Conservation (phyloP, 331 rosid genomes). For the Phaseolus coccineus region DNA sequence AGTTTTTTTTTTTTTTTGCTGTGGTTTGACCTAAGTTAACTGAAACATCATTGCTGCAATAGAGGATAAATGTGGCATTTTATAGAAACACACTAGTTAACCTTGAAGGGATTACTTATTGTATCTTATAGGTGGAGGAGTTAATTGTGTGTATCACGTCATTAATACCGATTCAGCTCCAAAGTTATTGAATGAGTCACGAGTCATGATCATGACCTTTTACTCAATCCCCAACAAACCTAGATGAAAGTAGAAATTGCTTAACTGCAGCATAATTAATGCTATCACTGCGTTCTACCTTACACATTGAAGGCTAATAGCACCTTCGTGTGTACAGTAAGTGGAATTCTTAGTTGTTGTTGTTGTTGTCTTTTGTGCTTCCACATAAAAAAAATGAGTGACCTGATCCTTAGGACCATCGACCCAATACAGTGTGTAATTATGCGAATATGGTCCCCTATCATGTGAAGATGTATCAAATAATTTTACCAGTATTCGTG, state of each 20-base stretch:
- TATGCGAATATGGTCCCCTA: conserved; percentile 76
- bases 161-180: neutral
- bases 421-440: conserved; percentile 39
- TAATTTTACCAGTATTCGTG: conserved; percentile 50
- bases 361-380: conserved; percentile 49
- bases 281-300: conserved; percentile 29
- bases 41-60: neutral
- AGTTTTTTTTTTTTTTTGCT: too few species aligned
- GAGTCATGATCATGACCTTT: conserved; percentile 27
- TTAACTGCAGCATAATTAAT: conserved; percentile 33
- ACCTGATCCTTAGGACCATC: conserved; percentile 49
- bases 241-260: conserved; percentile 33
- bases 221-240: conserved; percentile 37
- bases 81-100: neutral
- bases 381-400: conserved; percentile 44
- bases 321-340: conserved; percentile 35
- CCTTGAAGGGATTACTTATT: conserved; percentile 4
- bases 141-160: neutral
- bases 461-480: conserved; percentile 51
- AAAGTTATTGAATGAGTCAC: conserved; percentile 33
- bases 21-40: neutral
- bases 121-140: neutral
- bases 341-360: conserved; percentile 36
- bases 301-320: conserved; percentile 33
- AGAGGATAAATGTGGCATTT: neutral